These are phyloP conservation scores for Xylogone sp. DNA, from an alignment of 2,329 filamentous ascomycete genomes.

Conservation along the genomic window DNA sequence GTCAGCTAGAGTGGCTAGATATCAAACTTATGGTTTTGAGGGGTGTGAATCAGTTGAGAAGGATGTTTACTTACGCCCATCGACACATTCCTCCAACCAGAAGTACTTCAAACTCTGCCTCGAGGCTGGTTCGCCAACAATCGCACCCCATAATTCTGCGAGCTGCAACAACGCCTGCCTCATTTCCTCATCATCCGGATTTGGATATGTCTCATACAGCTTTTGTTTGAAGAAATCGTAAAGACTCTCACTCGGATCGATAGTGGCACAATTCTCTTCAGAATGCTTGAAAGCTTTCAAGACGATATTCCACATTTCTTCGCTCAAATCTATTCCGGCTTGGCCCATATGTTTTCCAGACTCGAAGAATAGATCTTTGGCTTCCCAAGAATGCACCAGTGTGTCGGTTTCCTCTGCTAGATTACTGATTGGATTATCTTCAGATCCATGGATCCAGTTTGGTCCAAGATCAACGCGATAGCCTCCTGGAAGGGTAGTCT, in stretches of 20 bases:
- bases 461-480: conserved; percentile 21
- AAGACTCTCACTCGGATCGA: conserved; percentile 43
- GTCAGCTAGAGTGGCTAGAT: conserved; percentile 3
- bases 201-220: conserved; percentile 37
- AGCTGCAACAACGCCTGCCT: conserved; percentile 36
- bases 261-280: conserved; percentile 42
- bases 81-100: conserved; percentile 55
- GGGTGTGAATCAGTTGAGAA: too few species aligned
- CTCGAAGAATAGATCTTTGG: conserved; percentile 39
- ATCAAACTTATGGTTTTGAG: too few species aligned
- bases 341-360: conserved; percentile 12
- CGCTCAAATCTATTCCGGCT: conserved; percentile 25
- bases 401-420: conserved; percentile 46
- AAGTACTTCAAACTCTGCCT: conserved; percentile 53
- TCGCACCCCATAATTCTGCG: conserved; percentile 45
- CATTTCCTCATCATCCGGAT: conserved; percentile 22
- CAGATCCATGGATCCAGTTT: conserved; percentile 27
- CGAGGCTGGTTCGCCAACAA: conserved; percentile 45
- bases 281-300: conserved; percentile 50
- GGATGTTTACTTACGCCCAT: conserved; percentile 35
- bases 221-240: conserved; percentile 51
- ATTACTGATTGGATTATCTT: conserved; percentile 45
- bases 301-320: conserved; percentile 49
- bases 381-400: conserved; percentile 42
- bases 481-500: conserved; percentile 20